A percentile compares a stretch with the other conserved stretches of the same genome.
Evolutionary conservation across 2,329 filamentous ascomycete genomes (phyloP).

Genomic region (Botrytis pseudocinerea): DNA sequence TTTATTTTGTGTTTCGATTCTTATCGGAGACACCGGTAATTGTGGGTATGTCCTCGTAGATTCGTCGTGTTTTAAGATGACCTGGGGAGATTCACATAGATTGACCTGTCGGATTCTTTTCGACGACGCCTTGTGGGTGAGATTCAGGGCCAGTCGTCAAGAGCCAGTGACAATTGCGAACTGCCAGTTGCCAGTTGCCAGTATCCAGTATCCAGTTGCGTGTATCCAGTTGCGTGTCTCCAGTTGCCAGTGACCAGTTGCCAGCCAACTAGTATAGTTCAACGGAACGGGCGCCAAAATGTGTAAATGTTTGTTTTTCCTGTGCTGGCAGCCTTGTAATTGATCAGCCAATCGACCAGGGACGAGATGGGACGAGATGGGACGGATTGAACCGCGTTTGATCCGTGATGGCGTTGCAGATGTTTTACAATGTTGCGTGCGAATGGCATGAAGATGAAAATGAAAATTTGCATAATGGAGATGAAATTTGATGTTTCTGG

Average conservation of each 20-base stretch:
- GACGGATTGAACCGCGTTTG: not conserved
- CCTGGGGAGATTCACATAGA: not conserved
- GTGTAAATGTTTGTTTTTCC: not conserved
- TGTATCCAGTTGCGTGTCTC: not conserved
- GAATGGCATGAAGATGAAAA: not conserved
- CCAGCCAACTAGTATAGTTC: not conserved
- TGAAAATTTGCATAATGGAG: not conserved
- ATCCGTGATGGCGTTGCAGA: not conserved
- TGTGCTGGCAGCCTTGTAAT: not conserved
- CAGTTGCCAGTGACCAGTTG: too few relatives aligned
- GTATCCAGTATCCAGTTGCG: too few relatives aligned
- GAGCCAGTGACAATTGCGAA: not conserved
- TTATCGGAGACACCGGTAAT: constrained; percentile 10
- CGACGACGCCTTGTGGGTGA: not conserved
- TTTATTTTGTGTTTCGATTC: not conserved
- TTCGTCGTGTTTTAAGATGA: not conserved
- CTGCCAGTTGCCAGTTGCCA: too few relatives aligned
- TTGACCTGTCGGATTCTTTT: not conserved
- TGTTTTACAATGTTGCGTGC: not conserved
- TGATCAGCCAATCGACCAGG: not conserved
- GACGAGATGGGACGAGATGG: not conserved
- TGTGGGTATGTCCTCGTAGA: not conserved
- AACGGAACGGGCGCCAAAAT: not conserved
- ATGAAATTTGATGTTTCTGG: not conserved
- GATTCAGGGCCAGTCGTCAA: not conserved